A percentile compares a stretch with the other conserved stretches of the same genome.
Conservation (phyloP, 495 filamentous ascomycete genomes). For the Podospora australis region DNA sequence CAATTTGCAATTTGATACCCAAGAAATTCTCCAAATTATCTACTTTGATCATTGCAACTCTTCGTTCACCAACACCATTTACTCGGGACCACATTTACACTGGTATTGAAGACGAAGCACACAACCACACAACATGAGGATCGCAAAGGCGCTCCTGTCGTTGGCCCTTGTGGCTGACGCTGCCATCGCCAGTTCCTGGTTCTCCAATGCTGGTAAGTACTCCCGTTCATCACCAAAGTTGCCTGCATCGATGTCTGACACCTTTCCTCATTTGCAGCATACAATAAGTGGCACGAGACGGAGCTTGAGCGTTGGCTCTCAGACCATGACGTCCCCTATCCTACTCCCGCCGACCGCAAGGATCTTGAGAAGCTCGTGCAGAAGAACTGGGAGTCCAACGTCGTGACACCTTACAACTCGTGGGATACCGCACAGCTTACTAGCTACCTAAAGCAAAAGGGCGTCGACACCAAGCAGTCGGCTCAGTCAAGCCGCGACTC, state of each 20-base stretch:
- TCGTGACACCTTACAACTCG: constrained; percentile 59
- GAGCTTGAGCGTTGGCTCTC: constrained; percentile 96
- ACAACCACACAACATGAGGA: constrained; percentile 53
- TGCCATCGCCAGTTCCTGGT: constrained; percentile 68
- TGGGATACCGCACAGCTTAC: constrained; percentile 64
- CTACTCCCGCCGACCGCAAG: constrained; percentile 76
- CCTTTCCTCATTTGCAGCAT: constrained; percentile 48
- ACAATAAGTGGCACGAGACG: constrained; percentile 98
- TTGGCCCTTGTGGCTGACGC: constrained; percentile 63
- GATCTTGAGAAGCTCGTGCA: constrained; percentile 80
- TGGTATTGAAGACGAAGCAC: constrained; percentile 2
- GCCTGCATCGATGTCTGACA: not conserved
- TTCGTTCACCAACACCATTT: constrained; percentile 4
- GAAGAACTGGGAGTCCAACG: constrained; percentile 73
- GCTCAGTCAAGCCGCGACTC: constrained; percentile 58
- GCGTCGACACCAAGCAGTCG: constrained; percentile 57
- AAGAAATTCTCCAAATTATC: not conserved
- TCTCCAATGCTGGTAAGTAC: constrained; percentile 70
- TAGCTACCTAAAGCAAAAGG: constrained; percentile 60
- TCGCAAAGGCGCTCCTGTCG: constrained; percentile 62
- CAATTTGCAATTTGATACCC: constrained; percentile 4
- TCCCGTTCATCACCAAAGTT: not conserved
- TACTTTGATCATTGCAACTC: not conserved
- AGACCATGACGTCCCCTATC: constrained; percentile 85
- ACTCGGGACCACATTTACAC: not conserved